These are phyloP conservation scores for Apostasia shenzhenica DNA, from an alignment of 106 monocot species.

Conservation along the genomic window DNA sequence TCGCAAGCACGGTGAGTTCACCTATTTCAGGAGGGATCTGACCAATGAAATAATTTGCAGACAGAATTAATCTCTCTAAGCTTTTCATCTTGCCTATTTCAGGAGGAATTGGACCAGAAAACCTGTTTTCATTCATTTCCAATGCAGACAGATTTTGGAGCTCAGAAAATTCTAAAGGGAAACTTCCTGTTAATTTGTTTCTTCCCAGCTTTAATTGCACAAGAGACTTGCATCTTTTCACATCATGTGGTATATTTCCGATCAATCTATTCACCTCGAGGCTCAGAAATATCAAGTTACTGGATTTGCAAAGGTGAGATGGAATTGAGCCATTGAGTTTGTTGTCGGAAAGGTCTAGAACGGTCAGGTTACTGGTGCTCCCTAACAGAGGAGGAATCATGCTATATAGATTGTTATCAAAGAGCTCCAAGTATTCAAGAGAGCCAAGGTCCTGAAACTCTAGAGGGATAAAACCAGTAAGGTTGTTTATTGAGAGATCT, in stretches of 20 bases:
- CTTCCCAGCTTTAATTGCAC: constrained; percentile 53
- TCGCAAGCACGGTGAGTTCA: constrained; percentile 39
- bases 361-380: constrained; percentile 48
- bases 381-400: constrained; percentile 66
- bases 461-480: constrained; percentile 53
- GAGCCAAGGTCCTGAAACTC: constrained; percentile 56
- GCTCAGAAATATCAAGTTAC: constrained; percentile 55
- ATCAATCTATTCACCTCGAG: constrained; percentile 53
- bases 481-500: constrained; percentile 69
- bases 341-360: constrained; percentile 70
- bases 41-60: constrained; percentile 64
- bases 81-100: constrained; percentile 62
- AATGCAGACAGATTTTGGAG: constrained; percentile 51
- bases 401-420: constrained; percentile 51
- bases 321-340: constrained; percentile 48
- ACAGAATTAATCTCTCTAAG: constrained; percentile 53
- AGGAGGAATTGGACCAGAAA: constrained; percentile 62
- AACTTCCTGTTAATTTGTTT: constrained; percentile 64
- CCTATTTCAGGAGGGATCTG: constrained; percentile 66
- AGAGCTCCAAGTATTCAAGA: constrained; percentile 59
- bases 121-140: constrained; percentile 59
- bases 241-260: constrained; percentile 67
- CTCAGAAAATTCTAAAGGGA: constrained; percentile 56
- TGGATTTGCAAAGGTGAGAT: constrained; percentile 43
- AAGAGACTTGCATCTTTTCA: constrained; percentile 54